Evolutionary conservation across 1,284 basidiomycete genomes (phyloP).

Genomic region (Ustilago nuda): DNA sequence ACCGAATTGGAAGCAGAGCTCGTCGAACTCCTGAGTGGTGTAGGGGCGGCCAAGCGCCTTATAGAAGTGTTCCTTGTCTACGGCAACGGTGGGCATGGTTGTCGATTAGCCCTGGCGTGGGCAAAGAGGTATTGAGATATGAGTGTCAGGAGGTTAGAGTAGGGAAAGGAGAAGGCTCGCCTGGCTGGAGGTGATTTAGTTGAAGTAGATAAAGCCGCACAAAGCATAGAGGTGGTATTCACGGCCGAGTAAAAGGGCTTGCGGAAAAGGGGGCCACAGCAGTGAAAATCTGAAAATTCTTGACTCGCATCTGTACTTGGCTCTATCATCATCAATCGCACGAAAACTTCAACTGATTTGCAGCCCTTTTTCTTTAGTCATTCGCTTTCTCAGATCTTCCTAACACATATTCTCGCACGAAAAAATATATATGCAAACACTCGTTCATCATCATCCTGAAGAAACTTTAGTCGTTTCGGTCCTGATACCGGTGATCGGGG

Average conservation of each 20-base stretch:
- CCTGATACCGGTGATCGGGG: too few species aligned
- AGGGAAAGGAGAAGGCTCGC: background rate
- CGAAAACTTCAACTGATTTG: too few species aligned
- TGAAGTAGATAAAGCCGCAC: too few species aligned
- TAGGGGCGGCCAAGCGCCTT: slow-evolving; percentile 85
- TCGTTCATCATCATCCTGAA: background rate
- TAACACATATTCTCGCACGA: slow-evolving; percentile 15
- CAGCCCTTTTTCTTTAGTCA: slow-evolving; percentile 13
- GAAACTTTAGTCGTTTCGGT: too few species aligned
- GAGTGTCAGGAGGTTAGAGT: background rate
- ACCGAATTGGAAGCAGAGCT: slow-evolving; percentile 96
- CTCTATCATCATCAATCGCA: too few species aligned
- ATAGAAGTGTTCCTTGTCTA: slow-evolving; percentile 95
- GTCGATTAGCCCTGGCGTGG: background rate
- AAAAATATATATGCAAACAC: background rate
- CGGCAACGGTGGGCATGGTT: slow-evolving; percentile 89
- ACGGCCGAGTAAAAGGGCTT: too few species aligned
- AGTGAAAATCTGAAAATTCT: too few species aligned
- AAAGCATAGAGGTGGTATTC: too few species aligned
- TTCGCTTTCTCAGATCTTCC: slow-evolving; percentile 21
- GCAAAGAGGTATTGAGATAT: background rate
- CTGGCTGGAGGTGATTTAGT: slow-evolving; percentile 2
- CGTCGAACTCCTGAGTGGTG: slow-evolving; percentile 85
- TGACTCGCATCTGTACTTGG: too few species aligned
- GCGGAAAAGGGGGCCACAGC: too few species aligned